Base-by-base conservation (phyloP, 2,329 filamentous ascomycete genomes). In the Neoascochyta sp. region DNA sequence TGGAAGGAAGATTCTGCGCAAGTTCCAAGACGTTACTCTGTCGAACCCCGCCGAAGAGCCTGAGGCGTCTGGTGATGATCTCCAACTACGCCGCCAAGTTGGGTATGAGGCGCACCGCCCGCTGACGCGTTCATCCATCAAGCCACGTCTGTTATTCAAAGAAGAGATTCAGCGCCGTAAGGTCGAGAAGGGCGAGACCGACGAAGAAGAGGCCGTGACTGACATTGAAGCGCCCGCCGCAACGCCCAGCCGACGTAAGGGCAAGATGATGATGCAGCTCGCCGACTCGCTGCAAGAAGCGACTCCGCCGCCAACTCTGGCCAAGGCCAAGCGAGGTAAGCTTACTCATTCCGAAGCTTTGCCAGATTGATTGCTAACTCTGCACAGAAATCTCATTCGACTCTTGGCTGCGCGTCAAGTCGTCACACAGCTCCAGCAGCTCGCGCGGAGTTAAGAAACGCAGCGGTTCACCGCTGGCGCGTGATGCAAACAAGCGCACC, bases 1-100 rank as follows among this genome's bases (percentile, higher is more conserved):
- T 50, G 86, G 86, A 57, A 86, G 83, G 69, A 86, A 79, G 57
- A 70, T 86, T 34, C 87, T 86, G 66, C 79, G 80, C 60, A 83
- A 80, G 53, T 86, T 82, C 46, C 62, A 66, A 14, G 64, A 70
- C 22, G 56, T 59, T 4, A 52, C 51, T 8, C 39, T 42, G 4
- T 42, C 50, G 9, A 64, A 64, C 24, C 59, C 56, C 14, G 51
- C 58, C 9, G 50, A 61, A 7, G 50, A 55, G 1, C 38, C 32
- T 3, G 39, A 41, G 3, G 53, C 60, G 10, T 60, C 57, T 13
- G 46, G 41, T 35, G 66, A 69, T 41, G 60, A 69, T 9, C 63
- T 68, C 16, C 47, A 51, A 39, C 52, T 63, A 24, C 39, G 37
- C 14, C 49, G 45, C 29, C 51, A 63, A 33, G 63, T 62, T 18